Conservation (phyloP, 2,329 filamentous ascomycete species). For the Colletotrichum camelliae region DNA sequence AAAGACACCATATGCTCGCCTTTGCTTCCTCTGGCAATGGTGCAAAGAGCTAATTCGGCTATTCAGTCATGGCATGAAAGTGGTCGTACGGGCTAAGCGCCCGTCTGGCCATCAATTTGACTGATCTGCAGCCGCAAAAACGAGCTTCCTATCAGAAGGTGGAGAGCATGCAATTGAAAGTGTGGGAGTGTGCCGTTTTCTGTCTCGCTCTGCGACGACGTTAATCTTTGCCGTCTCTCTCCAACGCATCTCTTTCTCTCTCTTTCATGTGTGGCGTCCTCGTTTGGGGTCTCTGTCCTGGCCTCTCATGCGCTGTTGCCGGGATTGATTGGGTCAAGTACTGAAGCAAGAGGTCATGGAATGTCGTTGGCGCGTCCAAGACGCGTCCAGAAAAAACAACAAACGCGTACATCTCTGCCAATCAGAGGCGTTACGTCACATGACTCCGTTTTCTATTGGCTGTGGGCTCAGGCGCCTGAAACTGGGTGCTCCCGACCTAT, state of each 20-base stretch:
- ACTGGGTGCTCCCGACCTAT: conserved; percentile 6
- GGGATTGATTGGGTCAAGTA: background rate
- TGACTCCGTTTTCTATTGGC: background rate
- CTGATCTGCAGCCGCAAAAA: conserved; percentile 12
- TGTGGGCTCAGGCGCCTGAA: background rate
- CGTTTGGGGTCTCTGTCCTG: background rate
- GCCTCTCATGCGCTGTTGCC: conserved; percentile 2
- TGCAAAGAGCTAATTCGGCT: background rate
- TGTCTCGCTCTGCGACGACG: conserved; percentile 10
- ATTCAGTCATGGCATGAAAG: background rate
- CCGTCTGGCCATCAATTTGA: conserved; percentile 1
- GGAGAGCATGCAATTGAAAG: background rate
- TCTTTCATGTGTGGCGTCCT: background rate
- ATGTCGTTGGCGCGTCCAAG: conserved; percentile 17
- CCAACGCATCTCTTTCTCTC: background rate
- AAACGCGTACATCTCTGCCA: conserved; percentile 10
- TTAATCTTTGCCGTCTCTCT: background rate
- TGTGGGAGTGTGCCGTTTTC: background rate
- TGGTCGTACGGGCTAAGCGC: conserved; percentile 16
- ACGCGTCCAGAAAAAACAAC: conserved; percentile 19
- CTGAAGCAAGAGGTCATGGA: background rate
- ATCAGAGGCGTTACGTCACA: background rate
- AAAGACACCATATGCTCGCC: background rate
- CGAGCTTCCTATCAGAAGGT: conserved; percentile 2
- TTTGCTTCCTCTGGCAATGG: conserved; percentile 10